Evolutionary conservation across 176 grass and related monocot species (phyloP), one percentile per base, ranked within the genome.

Genomic region (Carex kokanica): DNA sequence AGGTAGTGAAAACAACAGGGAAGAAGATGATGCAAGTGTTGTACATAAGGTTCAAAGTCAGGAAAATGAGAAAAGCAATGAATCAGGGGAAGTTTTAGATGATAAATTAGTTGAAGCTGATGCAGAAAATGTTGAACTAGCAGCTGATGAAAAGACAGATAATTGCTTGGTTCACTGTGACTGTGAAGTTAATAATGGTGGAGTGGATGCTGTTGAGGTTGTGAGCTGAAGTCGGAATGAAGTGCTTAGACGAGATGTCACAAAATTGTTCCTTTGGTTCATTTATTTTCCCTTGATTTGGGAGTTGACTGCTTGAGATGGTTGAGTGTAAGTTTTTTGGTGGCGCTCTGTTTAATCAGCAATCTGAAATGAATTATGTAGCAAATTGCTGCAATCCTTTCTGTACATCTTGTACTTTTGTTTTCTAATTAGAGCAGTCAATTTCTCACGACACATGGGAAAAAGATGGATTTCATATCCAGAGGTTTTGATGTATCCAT

Each of bases 111-210:
- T 21, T 8, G 78, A 12, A 84, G 78, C 10, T 31, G 65, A 86
- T 84, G 86, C 88, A 86, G 82, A 40, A 85, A 65, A 59, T 1
- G 81, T 93, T 60, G 63, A 67, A 32, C 65, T 63, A 18, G 79
- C 18, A n/a, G 36, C 81, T 64, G 79, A 60, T 61, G 92, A 89
- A 77, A 86, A 94, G 40, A 61, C 74, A 21, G 91, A 94, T 87
- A 90, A 85, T 58, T 97, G 89, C 91, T 90, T 91, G 64, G 94
- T 93, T 74, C 91, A 88, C 71, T 91, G 94, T 21, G 92, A 97
- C 49, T 78, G 88, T 78, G 92, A 97, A 79, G 79, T 73, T 60
- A 51, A 62, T 24, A 88, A 94, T 36, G 86, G 87, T 79, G 95
- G 91, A 87, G 84, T 78, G 38, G 88, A 97, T 65, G 72, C 79